phyloP scores from a whole-genome alignment of 2,329 filamentous ascomycete genomes.

The Cercospora brassicicola region DNA sequence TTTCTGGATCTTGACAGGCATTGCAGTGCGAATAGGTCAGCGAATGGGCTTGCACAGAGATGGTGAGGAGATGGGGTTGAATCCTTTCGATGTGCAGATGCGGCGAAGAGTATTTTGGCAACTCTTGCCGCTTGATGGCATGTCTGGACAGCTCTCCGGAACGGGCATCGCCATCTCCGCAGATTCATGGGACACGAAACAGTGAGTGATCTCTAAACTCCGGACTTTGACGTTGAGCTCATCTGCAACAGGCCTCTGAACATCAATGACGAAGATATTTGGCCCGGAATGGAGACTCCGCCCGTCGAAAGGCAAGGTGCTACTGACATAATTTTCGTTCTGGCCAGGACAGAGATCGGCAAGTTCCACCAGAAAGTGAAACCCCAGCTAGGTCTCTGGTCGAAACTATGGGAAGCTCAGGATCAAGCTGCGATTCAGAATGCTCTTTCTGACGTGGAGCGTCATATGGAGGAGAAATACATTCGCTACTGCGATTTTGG shows the following conservation, averaged over 20 bases:
- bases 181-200: slow-evolving; percentile 37
- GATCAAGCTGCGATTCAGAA: slow-evolving; percentile 26
- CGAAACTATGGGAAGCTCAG: slow-evolving; percentile 23
- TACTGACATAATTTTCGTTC: slow-evolving; percentile 55
- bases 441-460: slow-evolving; percentile 46
- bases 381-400: slow-evolving; percentile 26
- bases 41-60: slow-evolving; percentile 64
- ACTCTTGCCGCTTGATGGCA: slow-evolving; percentile 59
- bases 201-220: background rate
- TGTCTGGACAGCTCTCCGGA: slow-evolving; percentile 36
- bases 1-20: slow-evolving; percentile 64
- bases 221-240: background rate
- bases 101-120: slow-evolving; percentile 64
- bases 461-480: slow-evolving; percentile 45
- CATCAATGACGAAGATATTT: slow-evolving; percentile 41
- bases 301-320: slow-evolving; percentile 49
- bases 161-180: slow-evolving; percentile 33
- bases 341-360: slow-evolving; percentile 46
- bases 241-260: slow-evolving; percentile 32
- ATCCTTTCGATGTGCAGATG: slow-evolving; percentile 59
- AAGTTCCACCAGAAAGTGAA: slow-evolving; percentile 40
- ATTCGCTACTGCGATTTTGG: slow-evolving; percentile 49
- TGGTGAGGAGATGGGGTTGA: slow-evolving; percentile 52
- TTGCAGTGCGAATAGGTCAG: slow-evolving; percentile 61
- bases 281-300: slow-evolving; percentile 51